phyloP scores from a whole-genome alignment of 495 filamentous ascomycete species.

The Rusavskia elegans region DNA sequence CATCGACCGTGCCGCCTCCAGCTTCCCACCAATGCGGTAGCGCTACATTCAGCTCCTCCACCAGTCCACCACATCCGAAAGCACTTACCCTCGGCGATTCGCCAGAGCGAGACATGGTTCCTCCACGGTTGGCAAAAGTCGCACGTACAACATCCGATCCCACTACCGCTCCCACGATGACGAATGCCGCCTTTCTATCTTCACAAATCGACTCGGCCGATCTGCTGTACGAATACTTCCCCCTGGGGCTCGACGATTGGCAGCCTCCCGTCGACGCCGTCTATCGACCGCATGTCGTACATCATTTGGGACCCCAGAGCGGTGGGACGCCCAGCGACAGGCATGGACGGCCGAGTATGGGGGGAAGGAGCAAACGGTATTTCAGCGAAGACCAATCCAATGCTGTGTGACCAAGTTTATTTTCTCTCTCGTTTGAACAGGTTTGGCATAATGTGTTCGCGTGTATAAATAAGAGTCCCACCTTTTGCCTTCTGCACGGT shows the following conservation, averaged over 20 bases:
- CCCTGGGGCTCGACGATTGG: constrained; percentile 79
- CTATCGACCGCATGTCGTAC: constrained; percentile 83
- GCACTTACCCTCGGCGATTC: background rate
- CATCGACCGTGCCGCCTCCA: too few species aligned
- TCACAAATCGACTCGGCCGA: constrained; percentile 48
- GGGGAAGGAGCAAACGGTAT: constrained; percentile 8
- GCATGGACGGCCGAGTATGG: constrained; percentile 1
- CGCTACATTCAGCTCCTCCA: background rate
- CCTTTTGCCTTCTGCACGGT: too few species aligned
- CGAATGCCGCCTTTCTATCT: constrained; percentile 17
- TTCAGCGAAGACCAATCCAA: constrained; percentile 8
- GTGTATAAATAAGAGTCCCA: too few species aligned
- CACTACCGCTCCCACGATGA: constrained; percentile 20
- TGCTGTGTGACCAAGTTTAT: background rate
- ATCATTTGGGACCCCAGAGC: constrained; percentile 37
- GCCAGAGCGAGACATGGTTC: background rate
- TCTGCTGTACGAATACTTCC: constrained; percentile 82
- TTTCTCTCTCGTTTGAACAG: background rate
- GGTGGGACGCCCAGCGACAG: background rate
- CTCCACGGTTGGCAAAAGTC: background rate
- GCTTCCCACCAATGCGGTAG: constrained; percentile 6
- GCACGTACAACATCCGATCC: constrained; percentile 17
- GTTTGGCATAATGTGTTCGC: too few species aligned
- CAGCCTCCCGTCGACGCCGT: constrained; percentile 83
- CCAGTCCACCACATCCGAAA: constrained; percentile 1